Evolutionary conservation across 805 yeast species (phyloP), one percentile per base, ranked within the genome.

Genomic region (Candida sithepensis): DNA sequence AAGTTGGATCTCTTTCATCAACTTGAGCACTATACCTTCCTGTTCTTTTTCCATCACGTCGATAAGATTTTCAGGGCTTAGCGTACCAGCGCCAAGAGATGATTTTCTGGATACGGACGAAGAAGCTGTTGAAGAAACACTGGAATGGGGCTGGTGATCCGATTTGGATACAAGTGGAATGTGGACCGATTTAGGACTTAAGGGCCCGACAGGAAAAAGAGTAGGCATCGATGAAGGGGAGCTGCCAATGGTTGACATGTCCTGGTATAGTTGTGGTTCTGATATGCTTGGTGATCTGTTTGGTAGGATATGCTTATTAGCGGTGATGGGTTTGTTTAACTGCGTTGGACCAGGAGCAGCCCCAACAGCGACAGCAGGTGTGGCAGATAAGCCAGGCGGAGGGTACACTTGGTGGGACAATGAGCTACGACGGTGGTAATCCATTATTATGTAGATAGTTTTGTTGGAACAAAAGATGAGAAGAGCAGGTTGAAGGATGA

Each of bases 11-110:
- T 84, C 88, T 45, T 77, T 74, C 79, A 82, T 83, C 38, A 84
- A 67, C 60, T 75, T 77, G 58, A 84, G 67, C 18, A 84, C 90
- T 21, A 84, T 81, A 2, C 86, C 88, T 58, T 85, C 91, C 61
- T 85, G 90, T 64, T 85, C 89, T 44, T 81, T 72, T 56, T 85
- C 91, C 82, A 85, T 78, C 32, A 73, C 60, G 58, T 81, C 82
- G 34, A 81, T 73, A 18, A 78, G 69, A 51, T 78, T 77, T 24
- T 75, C 83, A 8, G 72, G 68, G 34, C 66, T 67, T 36, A 69
- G 34, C 7, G 54, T 49, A 3, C 48, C 48, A 10, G 34, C 28
- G 28, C 28, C 47, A 24, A 52, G 41, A 1, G 56, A 54, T 2
- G 57, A 54, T 22, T 49, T 45, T 46, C 57, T 50, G 10, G 59